phyloP scores from a whole-genome alignment of 2,329 filamentous ascomycete species.

The Penicillium sp. region DNA sequence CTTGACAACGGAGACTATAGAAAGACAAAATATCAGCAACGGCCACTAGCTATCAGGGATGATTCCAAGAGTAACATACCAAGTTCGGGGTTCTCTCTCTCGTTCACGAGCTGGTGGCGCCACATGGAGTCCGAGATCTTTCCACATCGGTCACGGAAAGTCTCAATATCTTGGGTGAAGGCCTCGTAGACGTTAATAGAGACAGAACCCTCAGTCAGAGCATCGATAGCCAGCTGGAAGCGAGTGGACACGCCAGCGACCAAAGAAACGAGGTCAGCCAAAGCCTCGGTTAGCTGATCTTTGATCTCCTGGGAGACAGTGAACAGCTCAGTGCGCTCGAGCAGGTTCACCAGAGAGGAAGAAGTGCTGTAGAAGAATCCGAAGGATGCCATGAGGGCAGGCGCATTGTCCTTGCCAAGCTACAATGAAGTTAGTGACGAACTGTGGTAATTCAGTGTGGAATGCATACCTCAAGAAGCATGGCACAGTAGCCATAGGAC shows the following conservation, averaged over 20 bases:
- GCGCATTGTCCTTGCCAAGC: slow-evolving; percentile 23
- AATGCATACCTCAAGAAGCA: slow-evolving; percentile 50
- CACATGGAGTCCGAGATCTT: slow-evolving; percentile 43
- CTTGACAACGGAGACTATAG: slow-evolving; percentile 31
- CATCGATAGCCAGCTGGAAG: slow-evolving; percentile 36
- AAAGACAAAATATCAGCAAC: background rate
- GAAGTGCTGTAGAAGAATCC: slow-evolving; percentile 54
- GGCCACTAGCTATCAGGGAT: background rate
- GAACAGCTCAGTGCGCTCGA: slow-evolving; percentile 52
- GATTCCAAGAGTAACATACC: slow-evolving; percentile 22
- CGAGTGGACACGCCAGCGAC: slow-evolving; percentile 35
- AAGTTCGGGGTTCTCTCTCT: slow-evolving; percentile 32
- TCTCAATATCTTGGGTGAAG: no score
- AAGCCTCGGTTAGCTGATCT: slow-evolving; percentile 46
- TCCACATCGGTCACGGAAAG: slow-evolving; percentile 38
- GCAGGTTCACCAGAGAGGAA: slow-evolving; percentile 42
- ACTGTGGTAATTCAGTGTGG: background rate
- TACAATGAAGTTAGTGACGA: slow-evolving; percentile 5
- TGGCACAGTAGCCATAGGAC: slow-evolving; percentile 51
- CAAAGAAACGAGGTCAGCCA: slow-evolving; percentile 38
- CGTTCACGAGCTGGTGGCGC: slow-evolving; percentile 39
- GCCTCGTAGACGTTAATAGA: slow-evolving; percentile 41
- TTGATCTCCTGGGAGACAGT: slow-evolving; percentile 50
- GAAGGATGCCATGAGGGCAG: slow-evolving; percentile 53
- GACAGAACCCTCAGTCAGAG: slow-evolving; percentile 24